These are phyloP conservation scores for Salvia miltiorrhiza DNA, from an alignment of 257 asterid species.

Conservation along the genomic window DNA sequence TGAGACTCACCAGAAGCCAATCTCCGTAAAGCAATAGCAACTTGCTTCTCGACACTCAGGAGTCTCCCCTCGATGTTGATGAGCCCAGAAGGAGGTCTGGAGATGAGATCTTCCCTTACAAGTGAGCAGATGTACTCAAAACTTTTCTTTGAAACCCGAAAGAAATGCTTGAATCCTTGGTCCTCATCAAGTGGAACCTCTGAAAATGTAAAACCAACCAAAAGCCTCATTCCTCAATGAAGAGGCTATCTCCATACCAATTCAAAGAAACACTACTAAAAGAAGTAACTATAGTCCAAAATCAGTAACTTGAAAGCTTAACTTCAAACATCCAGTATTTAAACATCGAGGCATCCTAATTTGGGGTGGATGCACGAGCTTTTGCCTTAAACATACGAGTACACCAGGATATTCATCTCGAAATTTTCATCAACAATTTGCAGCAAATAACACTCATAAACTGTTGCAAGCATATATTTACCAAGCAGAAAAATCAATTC, in stretches of 20 bases:
- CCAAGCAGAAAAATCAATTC: background rate
- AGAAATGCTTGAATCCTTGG: slow-evolving; percentile 79
- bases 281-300: background rate
- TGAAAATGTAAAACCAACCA: slow-evolving; percentile 36
- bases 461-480: background rate
- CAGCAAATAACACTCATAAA: background rate
- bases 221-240: background rate
- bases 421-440: background rate
- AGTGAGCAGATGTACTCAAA: slow-evolving; percentile 86
- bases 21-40: slow-evolving; percentile 85
- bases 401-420: background rate
- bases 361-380: too few relatives aligned
- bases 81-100: slow-evolving; percentile 97
- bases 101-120: slow-evolving; percentile 88
- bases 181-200: slow-evolving; percentile 59
- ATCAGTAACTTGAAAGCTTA: background rate
- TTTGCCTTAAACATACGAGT: background rate
- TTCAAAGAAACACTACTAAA: background rate
- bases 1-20: slow-evolving; percentile 98
- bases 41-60: slow-evolving; percentile 96
- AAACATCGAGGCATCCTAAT: too few relatives aligned
- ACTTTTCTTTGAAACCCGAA: slow-evolving; percentile 74
- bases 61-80: slow-evolving; percentile 97
- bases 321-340: background rate
- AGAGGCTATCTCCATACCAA: background rate